Conservation (phyloP, 2,329 filamentous ascomycete species). For the Pseudogymnoascus sp. region DNA sequence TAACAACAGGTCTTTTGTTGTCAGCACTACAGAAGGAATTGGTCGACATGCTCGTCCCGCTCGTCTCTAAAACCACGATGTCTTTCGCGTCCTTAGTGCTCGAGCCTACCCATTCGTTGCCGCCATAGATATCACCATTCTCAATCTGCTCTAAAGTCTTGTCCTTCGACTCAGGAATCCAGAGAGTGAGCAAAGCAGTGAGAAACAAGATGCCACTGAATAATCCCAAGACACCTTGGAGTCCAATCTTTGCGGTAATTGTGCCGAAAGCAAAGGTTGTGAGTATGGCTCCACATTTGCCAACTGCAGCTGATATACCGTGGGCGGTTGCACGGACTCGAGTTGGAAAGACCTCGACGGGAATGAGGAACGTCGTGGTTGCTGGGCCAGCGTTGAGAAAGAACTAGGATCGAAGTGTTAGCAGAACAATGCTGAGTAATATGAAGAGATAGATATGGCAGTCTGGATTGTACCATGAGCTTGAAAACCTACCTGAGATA, state of each 20-base stretch:
- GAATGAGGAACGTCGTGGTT: constrained; percentile 54
- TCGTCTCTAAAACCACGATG: not conserved
- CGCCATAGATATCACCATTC: constrained; percentile 7
- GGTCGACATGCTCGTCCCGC: not conserved
- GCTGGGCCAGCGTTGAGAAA: constrained; percentile 46
- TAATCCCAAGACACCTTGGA: constrained; percentile 19
- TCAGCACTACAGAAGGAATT: not conserved
- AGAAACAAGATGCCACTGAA: constrained; percentile 22
- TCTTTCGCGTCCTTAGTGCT: not conserved
- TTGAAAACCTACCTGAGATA: not conserved
- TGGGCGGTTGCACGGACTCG: constrained; percentile 54
- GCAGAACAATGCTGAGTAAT: not conserved
- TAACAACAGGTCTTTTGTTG: not conserved
- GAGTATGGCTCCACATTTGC: constrained; percentile 46
- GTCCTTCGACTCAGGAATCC: constrained; percentile 25
- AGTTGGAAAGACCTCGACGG: constrained; percentile 56
- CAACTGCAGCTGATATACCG: constrained; percentile 51
- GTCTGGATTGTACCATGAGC: not conserved
- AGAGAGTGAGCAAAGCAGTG: constrained; percentile 17
- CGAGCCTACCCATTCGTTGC: not conserved
- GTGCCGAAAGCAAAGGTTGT: constrained; percentile 21
- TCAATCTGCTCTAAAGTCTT: constrained; percentile 23
- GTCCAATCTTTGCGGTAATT: constrained; percentile 19
- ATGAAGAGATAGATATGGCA: not conserved
- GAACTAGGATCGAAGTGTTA: constrained; percentile 30